Evolutionary conservation across 345 rosid species (phyloP).

Genomic region (Erodium maritimum): DNA sequence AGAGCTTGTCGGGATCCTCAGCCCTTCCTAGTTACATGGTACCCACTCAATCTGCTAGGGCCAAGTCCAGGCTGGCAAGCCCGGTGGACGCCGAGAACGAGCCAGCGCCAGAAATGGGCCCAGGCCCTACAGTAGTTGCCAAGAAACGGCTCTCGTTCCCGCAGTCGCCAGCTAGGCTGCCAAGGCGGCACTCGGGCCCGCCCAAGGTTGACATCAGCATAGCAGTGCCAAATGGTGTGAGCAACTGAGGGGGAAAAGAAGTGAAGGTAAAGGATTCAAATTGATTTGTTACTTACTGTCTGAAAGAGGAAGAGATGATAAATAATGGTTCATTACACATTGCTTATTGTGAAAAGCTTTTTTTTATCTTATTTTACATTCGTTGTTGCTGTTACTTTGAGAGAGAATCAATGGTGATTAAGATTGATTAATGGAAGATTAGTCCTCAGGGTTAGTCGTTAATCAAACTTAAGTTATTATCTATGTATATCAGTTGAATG

Average conservation of each 20-base stretch:
- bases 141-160: slow-evolving; percentile 61
- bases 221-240: not conserved
- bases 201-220: slow-evolving; percentile 30
- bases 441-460: too few species aligned
- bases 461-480: too few species aligned
- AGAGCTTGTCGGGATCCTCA: slow-evolving; percentile 56
- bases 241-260: not conserved
- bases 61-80: slow-evolving; percentile 35
- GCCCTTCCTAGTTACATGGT: slow-evolving; percentile 65
- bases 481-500: too few species aligned
- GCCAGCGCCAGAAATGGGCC: slow-evolving; percentile 3
- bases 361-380: too few species aligned
- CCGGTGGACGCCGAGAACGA: slow-evolving; percentile 29
- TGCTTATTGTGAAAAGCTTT: too few species aligned
- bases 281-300: too few species aligned
- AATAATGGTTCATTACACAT: too few species aligned
- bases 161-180: slow-evolving; percentile 32
- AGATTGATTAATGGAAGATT: too few species aligned
- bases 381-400: too few species aligned
- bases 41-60: slow-evolving; percentile 49
- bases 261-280: too few species aligned
- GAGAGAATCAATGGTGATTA: too few species aligned
- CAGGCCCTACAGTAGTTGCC: slow-evolving; percentile 17
- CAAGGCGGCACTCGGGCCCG: slow-evolving; percentile 58
- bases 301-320: too few species aligned